Conservation (phyloP, 495 filamentous ascomycete species). For the Sporormia fimetaria region DNA sequence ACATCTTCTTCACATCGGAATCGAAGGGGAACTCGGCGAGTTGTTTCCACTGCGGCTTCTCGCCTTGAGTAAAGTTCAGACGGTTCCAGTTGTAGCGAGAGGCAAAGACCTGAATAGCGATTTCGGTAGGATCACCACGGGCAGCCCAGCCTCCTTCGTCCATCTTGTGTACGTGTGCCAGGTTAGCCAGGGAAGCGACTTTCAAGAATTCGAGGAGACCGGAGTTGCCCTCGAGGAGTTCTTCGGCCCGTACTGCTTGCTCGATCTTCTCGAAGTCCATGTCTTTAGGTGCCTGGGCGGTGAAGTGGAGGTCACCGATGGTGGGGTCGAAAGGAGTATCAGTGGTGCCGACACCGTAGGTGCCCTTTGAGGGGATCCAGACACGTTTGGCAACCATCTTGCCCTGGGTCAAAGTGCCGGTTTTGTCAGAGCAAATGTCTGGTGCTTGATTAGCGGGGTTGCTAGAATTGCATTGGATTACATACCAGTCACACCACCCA, state of each 20-base stretch:
- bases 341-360: constrained; percentile 30
- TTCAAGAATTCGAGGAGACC: constrained; percentile 27
- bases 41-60: constrained; percentile 33
- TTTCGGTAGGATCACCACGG: constrained; percentile 47
- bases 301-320: constrained; percentile 26
- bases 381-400: constrained; percentile 46
- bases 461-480: constrained; percentile 8
- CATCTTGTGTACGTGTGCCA: constrained; percentile 29
- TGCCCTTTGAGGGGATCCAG: constrained; percentile 38
- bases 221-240: constrained; percentile 30
- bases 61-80: constrained; percentile 30
- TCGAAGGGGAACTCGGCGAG: constrained; percentile 50
- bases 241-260: constrained; percentile 24
- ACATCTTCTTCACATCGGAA: constrained; percentile 51
- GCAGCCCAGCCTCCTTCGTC: constrained; percentile 37
- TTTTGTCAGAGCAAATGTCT: constrained; percentile 50
- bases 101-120: constrained; percentile 45
- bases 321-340: constrained; percentile 30
- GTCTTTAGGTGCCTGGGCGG: constrained; percentile 15
- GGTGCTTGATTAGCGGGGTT: background rate
- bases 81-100: constrained; percentile 39
- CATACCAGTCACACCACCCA: constrained; percentile 45
- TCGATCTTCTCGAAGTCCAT: constrained; percentile 28
- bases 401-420: constrained; percentile 60
- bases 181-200: constrained; percentile 33